Base-by-base conservation (phyloP, 768 basidiomycete genomes). In the Hericium erinaceus region DNA sequence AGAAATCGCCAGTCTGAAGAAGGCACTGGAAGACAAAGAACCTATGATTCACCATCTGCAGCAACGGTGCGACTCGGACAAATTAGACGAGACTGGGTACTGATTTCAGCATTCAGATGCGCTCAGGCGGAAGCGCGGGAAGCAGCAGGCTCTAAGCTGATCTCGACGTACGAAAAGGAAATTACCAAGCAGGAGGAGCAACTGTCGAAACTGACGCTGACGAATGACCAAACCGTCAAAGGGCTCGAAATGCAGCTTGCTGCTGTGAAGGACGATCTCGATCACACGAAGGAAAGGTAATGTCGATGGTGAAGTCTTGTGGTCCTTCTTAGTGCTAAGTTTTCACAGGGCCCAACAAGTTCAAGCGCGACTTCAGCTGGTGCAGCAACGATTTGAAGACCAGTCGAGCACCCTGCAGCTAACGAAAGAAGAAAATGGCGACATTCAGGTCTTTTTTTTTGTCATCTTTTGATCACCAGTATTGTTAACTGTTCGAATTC, bases 341-440 rank as follows among this genome's bases (percentile, higher is more conserved):
- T 33, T 20, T 16, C 37, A 16, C 40, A 63, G 62, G 50, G 24
- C 20, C n/a, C 56, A 52, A 40, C 60, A 63, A 58, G 39, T 55
- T 16, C 60, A 62, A 33, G 59, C 53, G 56, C 58, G 53, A 37
- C 61, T 28, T 20, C 61, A 81, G 76, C 67, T 74, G 39, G 70
- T 83, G 15, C 79, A 85, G 64, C 82, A 86, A 55, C 76, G 82
- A 24, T 80, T 79, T 54, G 83, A 86, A 12, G 77, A 81, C 15
- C 83, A 84, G 60, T 66, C 74, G 1, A 69, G 79, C 6, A 79
- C 80, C 1, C 67, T 83, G 50, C 74, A 76, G 24, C 67, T 83
- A 22, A 75, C 79, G 7, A 82, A 80, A 62, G 83, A 85, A 58
- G 72, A 77, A 5, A 67, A 75, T 18, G 80, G 75, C 2, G 80